Base-by-base conservation (phyloP, 2,329 filamentous ascomycete genomes). In the Aaosphaeria pasadenensis region DNA sequence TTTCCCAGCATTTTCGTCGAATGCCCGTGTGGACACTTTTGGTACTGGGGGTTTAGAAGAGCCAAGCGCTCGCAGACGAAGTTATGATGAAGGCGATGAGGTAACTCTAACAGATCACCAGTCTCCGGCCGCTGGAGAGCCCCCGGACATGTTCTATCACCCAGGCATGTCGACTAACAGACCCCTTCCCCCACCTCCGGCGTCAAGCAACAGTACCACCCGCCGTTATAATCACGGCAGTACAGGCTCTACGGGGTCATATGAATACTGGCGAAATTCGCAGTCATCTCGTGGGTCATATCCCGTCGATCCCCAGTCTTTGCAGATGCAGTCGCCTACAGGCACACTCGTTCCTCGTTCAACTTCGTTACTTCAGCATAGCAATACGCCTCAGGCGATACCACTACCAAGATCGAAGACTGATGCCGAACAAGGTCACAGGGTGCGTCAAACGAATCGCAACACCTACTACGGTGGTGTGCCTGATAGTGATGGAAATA, bases 21-120 rank as follows among this genome's bases (percentile, higher is more conserved):
- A 84, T 46, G 89, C 87, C 5, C 82, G 88, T 46, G 87, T 96
- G 44, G 92, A 97, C 69, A 91, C 89, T 42, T 88, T 84, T 43
- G 91, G 89, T 6, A 96, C 91, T n/a, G 94, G 92, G 38, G 94
- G 94, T 1, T 72, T 96, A 30, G 85, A 91, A 52, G 82, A 88
- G 49, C 91, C 91, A 2, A 83, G 78, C 43, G 78, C 63, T 5
- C 74, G 91, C 55, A 83, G 90, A 51, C 77, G 91, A 60, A 96
- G 91, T 71, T 96, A 94, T 59, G 92, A 97, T 58, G 90, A 96
- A 65, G 92, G 89, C 2, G 94, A 96, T 57, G 94, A 97, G 67
- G 79, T 71, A 41, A 69, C 66, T 5, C 62, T 78, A 33, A 74
- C 69, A 54, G 73, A 77, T 42, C 64, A 64, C n/a, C 58, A 64